Conservation (phyloP, 352 stramenopile genomes). For the Phytopythium mirpurense region DNA sequence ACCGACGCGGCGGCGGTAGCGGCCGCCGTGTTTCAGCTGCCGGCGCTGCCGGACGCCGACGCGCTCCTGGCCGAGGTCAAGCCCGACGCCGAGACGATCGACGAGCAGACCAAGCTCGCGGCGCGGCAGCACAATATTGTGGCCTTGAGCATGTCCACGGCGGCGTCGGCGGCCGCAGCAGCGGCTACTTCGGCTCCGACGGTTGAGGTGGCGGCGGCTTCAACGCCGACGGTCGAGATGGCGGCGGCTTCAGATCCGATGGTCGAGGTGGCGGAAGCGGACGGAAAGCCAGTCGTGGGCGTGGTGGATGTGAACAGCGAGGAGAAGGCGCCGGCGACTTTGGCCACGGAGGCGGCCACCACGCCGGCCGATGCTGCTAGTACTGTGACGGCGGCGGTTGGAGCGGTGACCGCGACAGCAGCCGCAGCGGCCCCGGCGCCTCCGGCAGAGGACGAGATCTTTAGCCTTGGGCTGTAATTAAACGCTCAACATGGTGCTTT, state of each 20-base stretch:
- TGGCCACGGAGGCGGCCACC: background rate
- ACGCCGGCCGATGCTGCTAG: background rate
- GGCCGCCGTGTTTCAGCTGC: constrained; percentile 2
- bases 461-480: constrained; percentile 69
- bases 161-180: constrained; percentile 14
- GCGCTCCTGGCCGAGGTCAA: constrained; percentile 6
- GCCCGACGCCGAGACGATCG: constrained; percentile 22
- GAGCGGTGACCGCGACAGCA: background rate
- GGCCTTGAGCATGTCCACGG: constrained; percentile 15
- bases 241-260: constrained; percentile 6
- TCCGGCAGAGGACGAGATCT: constrained; percentile 66
- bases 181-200: background rate
- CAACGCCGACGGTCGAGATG: background rate
- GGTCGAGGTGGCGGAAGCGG: constrained; percentile 9
- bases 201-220: constrained; percentile 21
- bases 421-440: background rate
- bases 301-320: constrained; percentile 8
- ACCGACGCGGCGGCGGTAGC: constrained; percentile 1
- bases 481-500: constrained; percentile 2
- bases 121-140: constrained; percentile 34
- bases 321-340: constrained; percentile 7
- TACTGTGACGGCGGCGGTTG: background rate
- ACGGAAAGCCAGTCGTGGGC: background rate
- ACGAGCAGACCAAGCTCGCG: constrained; percentile 36
- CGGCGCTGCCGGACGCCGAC: constrained; percentile 1